Evolutionary conservation across 2,329 filamentous ascomycete genomes (phyloP).

Genomic region (Fusarium sp.): DNA sequence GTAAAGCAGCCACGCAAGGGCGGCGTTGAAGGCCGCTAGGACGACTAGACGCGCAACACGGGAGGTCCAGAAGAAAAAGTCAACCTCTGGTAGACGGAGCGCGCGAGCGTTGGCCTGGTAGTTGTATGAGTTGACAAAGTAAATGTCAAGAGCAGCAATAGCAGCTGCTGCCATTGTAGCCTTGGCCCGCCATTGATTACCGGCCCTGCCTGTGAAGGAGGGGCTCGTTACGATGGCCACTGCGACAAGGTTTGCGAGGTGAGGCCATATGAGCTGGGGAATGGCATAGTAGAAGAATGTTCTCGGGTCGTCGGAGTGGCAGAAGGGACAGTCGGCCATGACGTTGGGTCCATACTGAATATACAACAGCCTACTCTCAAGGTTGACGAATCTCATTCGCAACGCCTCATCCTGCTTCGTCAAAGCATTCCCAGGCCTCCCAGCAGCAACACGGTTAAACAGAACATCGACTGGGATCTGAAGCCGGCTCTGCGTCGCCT

Average conservation of each 20-base stretch:
- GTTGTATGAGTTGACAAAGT: conserved; percentile 72
- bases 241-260: conserved; percentile 79
- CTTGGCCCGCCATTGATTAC: conserved; percentile 73
- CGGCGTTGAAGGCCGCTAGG: conserved; percentile 72
- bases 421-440: conserved; percentile 61
- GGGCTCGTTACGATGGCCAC: conserved; percentile 80
- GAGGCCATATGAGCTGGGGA: conserved; percentile 78
- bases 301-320: conserved; percentile 73
- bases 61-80: conserved; percentile 78
- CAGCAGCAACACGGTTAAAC: conserved; percentile 75
- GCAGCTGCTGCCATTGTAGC: conserved; percentile 72
- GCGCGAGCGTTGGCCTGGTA: conserved; percentile 72
- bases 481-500: conserved; percentile 79
- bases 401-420: conserved; percentile 72
- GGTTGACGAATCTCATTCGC: conserved; percentile 73
- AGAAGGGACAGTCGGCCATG: conserved; percentile 84
- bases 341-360: conserved; percentile 82
- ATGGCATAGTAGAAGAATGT: conserved; percentile 85
- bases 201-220: conserved; percentile 70
- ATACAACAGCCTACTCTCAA: conserved; percentile 82
- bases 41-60: conserved; percentile 70
- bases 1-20: conserved; percentile 75
- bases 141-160: conserved; percentile 73
- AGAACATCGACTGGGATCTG: conserved; percentile 87
- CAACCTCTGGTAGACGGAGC: conserved; percentile 70